Evolutionary conservation across 345 rosid species (phyloP).

Genomic region (Gossypium raimondii): DNA sequence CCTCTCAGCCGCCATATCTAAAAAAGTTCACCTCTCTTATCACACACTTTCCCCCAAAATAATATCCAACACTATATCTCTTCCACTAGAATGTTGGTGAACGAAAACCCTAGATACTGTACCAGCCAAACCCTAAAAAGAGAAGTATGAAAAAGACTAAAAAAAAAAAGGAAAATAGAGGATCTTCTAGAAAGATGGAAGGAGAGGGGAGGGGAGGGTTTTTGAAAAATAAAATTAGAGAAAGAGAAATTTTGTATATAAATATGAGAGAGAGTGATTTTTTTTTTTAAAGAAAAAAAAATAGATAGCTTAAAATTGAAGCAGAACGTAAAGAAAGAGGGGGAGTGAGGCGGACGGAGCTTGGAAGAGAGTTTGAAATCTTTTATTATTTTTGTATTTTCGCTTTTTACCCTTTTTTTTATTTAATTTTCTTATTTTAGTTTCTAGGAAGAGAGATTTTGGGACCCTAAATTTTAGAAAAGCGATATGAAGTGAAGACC

Average conservation of each 20-base stretch:
- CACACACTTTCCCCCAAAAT: constrained; percentile 11
- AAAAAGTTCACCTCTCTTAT: neutral
- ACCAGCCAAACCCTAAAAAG: constrained; percentile 50
- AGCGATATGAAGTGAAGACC: neutral
- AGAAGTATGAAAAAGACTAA: constrained; percentile 12
- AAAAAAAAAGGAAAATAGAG: neutral
- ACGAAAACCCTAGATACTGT: constrained; percentile 30
- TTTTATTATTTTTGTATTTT: neutral
- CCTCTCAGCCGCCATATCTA: constrained; percentile 91
- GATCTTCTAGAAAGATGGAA: constrained; percentile 31
- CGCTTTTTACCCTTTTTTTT: neutral
- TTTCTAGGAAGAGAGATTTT: neutral
- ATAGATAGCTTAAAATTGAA: constrained; percentile 80
- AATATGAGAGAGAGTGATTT: constrained; percentile 2
- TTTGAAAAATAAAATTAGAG: constrained; percentile 3
- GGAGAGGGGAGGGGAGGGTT: neutral
- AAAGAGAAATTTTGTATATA: constrained; percentile 10
- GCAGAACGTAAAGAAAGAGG: constrained; percentile 39
- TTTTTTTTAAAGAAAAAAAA: neutral
- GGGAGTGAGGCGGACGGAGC: neutral
- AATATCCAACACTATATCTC: constrained; percentile 11
- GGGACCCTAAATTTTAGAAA: constrained; percentile 7
- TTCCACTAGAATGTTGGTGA: neutral
- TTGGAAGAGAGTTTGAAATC: neutral
- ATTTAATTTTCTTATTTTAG: too few species aligned